Evolutionary conservation across 306 rosid species (phyloP), one percentile per base, ranked within the genome.

Genomic region (Rubus idaeus): DNA sequence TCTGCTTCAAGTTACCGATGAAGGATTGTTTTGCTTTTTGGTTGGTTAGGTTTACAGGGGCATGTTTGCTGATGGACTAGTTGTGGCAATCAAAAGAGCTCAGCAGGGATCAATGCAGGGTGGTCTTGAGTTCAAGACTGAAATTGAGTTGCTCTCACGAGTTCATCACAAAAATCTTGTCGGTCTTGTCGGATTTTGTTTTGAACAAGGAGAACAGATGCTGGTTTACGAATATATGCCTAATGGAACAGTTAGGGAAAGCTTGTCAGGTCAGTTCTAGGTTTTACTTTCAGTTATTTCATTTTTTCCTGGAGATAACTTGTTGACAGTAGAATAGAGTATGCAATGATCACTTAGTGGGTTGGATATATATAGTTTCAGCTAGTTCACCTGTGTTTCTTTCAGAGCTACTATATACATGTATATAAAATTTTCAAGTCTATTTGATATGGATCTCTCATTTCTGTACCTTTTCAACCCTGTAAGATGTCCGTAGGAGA

Each of bases 161-260:
- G 99, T 95, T 83, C 97, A 95, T 82, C 99, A 95, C 91, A 95
- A 95, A 86, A 95, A 95, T 83, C 96, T 95, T 41, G 96, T 95
- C 78, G 93, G 94, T 79, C 98, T 95, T 7, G 84, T 92, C 5
- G 99, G 99, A 17, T 95, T 95, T 81, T 95, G 99, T 81, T 95
- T 92, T 40, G 98, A 95, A 73, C 96, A 95, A 81, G 98, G 97
- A 72, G 99, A 92, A 47, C 99, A 95, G 67, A 91, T 95, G 96
- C 76, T 92, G 80, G 96, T 92, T 64, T 95, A 95, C 9, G 99
- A 95, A 79, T 89, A 74, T 71, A 92, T 95, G 86, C 86, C 96
- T 21, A 95, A 87, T 80, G 98, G 99, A 83, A 76, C 98, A 12
- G 88, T 95, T 64, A 82, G 94, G 76, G 97, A 91, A 64, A 82